Evolutionary conservation across 1,139 yeast genomes (phyloP), one percentile per base, ranked within the genome.

Genomic region (Arxiozyma slooffiae): DNA sequence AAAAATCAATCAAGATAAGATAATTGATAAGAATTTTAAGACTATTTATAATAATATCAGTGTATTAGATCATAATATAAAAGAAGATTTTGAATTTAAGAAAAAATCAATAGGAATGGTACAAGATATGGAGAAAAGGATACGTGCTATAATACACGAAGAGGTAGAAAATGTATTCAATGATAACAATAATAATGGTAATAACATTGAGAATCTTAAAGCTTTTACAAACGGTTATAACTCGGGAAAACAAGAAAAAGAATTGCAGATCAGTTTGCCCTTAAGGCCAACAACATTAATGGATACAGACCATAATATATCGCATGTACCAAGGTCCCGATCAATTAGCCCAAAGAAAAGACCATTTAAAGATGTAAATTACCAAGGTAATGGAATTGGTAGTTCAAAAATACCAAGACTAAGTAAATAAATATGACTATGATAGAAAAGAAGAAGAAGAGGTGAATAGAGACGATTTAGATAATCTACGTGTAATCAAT

Each of bases 11-110:
- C 50, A 48, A 23, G 53, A 60, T 42, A 44, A 46, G 18, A 50
- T 44, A 7, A 53, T 66, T 16, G 49, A 50, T 34, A 47, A 53
- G 8, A 55, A 60, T 17, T 53, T 57, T 41, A 38, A 53, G 18
- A 47, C 51, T 6, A 54, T 61, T 1, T 38, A 52, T 23, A 24
- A 41, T 4, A 59, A 55, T 42, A 53, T 56, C 9, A 9, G 11
- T 42, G 16, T n/a, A 3, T 34, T 42, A 21, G 22, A 16, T 34
- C 39, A 34, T 7, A 34, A n/a, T 11, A 4, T 42, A 6, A 23
- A 34, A 30, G 39, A 42, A 16, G 45, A 42, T 14, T 42, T 20
- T 11, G 11, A 30, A 9, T 34, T 42, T 42, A 42, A 42, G 26
- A 18, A 42, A 42, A 42, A 34, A 7, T 42, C 45, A 7, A 37